These are phyloP conservation scores for Scytalidium sp. DNA, from an alignment of 2,329 filamentous ascomycete genomes.

Conservation along the genomic window DNA sequence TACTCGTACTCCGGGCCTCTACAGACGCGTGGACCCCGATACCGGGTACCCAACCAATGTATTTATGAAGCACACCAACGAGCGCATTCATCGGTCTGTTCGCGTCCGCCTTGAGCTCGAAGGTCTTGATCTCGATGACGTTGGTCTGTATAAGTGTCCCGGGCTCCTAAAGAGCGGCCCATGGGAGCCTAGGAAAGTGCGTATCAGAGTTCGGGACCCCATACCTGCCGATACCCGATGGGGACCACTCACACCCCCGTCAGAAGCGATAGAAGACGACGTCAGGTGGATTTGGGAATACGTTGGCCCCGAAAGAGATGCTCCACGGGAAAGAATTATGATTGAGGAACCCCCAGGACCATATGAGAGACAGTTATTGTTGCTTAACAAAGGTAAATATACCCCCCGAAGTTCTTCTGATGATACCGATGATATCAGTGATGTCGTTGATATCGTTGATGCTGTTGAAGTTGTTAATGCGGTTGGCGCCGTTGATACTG, in stretches of 20 bases:
- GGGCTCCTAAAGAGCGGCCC: slow-evolving; percentile 27
- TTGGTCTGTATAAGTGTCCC: slow-evolving; percentile 41
- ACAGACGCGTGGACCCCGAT: slow-evolving; percentile 33
- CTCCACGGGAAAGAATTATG: slow-evolving; percentile 40
- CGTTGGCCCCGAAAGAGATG: slow-evolving; percentile 38
- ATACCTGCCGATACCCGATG: slow-evolving; percentile 32
- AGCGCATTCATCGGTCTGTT: slow-evolving; percentile 34
- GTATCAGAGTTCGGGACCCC: slow-evolving; percentile 22
- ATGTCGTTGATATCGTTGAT: slow-evolving; percentile 1
- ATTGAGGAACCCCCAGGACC: slow-evolving; percentile 52
- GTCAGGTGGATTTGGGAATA: slow-evolving; percentile 55
- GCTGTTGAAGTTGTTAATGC: no score
- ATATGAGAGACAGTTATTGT: slow-evolving; percentile 47
- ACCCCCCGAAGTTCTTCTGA: neutral
- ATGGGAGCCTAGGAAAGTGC: slow-evolving; percentile 20
- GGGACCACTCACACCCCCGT: slow-evolving; percentile 21
- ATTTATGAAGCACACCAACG: slow-evolving; percentile 34
- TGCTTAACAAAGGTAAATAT: slow-evolving; percentile 31
- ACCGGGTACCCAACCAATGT: slow-evolving; percentile 33
- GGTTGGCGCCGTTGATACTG: no score
- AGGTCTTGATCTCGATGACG: slow-evolving; percentile 32
- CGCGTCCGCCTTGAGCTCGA: slow-evolving; percentile 31
- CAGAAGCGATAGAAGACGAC: slow-evolving; percentile 26
- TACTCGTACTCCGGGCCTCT: slow-evolving; percentile 32
- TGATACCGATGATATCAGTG: neutral